Evolutionary conservation across 768 basidiomycete genomes (phyloP).

Genomic region (Nidularia sp.): DNA sequence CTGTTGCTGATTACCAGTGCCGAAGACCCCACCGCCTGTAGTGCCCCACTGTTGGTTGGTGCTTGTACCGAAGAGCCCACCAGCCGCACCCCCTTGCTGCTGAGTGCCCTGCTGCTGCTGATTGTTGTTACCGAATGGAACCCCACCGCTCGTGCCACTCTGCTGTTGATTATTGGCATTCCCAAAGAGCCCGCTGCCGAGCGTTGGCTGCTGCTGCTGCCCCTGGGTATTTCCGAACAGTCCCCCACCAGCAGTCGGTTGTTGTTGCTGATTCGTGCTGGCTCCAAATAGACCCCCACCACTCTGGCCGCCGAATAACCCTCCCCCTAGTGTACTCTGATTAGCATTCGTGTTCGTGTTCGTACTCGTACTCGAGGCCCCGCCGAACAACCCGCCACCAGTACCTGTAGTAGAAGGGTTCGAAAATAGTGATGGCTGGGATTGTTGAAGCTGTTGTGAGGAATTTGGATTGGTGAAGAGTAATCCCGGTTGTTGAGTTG

Average conservation of each 20-base stretch:
- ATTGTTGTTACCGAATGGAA: slow-evolving; percentile 19
- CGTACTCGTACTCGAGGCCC: neutral
- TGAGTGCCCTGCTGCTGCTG: slow-evolving; percentile 5
- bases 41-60: slow-evolving; percentile 5
- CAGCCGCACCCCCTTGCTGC: slow-evolving; percentile 6
- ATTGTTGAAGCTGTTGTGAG: slow-evolving; percentile 7
- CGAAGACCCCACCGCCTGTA: slow-evolving; percentile 8
- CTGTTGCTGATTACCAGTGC: slow-evolving; percentile 5
- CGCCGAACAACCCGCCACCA: neutral
- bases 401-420: neutral
- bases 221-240: slow-evolving; percentile 18
- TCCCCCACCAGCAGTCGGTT: slow-evolving; percentile 16
- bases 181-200: slow-evolving; percentile 20
- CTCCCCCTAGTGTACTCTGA: slow-evolving; percentile 1
- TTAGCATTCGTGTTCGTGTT: slow-evolving; percentile 4
- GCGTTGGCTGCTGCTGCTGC: slow-evolving; percentile 7
- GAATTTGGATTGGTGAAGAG: neutral
- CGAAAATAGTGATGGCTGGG: slow-evolving; percentile 11
- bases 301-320: slow-evolving; percentile 6
- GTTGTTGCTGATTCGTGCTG: slow-evolving; percentile 5
- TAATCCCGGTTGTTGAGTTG: neutral
- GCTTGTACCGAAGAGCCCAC: slow-evolving; percentile 1
- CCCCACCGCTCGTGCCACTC: slow-evolving; percentile 9
- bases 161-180: slow-evolving; percentile 5
- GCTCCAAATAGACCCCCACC: slow-evolving; percentile 11